Conservation (phyloP, 805 yeast species). For the Cephaloascus fragrans region DNA sequence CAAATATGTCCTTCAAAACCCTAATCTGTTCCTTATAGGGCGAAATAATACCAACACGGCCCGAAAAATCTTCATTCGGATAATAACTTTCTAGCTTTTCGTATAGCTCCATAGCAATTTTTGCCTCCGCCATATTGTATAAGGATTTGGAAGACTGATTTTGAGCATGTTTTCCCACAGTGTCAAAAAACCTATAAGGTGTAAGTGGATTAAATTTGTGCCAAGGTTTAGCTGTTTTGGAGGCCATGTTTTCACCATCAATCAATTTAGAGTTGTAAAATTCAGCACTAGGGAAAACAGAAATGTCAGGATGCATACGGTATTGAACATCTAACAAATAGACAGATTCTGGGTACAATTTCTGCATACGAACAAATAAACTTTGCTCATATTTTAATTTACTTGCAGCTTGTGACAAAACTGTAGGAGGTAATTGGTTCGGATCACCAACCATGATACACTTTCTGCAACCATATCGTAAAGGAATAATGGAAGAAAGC, state of each 20-base stretch:
- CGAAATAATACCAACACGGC: conserved; percentile 82
- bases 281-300: conserved; percentile 75
- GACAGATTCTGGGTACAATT: conserved; percentile 46
- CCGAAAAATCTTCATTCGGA: conserved; percentile 47
- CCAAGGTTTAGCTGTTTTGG: conserved; percentile 61
- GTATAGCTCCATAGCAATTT: conserved; percentile 58
- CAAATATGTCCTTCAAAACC: conserved; percentile 47
- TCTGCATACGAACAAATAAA: conserved; percentile 88
- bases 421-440: conserved; percentile 95
- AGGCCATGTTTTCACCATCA: conserved; percentile 72
- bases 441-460: conserved; percentile 99
- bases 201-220: conserved; percentile 46
- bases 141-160: conserved; percentile 60
- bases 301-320: conserved; percentile 95
- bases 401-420: conserved; percentile 81
- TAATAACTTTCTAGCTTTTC: conserved; percentile 38
- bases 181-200: conserved; percentile 76
- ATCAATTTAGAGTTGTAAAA: conserved; percentile 66
- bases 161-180: conserved; percentile 50
- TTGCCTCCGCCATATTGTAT: conserved; percentile 63
- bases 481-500: conserved; percentile 80
- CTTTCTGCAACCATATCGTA: conserved; percentile 79
- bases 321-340: conserved; percentile 83
- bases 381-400: conserved; percentile 77
- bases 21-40: conserved; percentile 88